Evolutionary conservation across 2,329 filamentous ascomycete species (phyloP).

Genomic region (Rhynchosporium secalis): DNA sequence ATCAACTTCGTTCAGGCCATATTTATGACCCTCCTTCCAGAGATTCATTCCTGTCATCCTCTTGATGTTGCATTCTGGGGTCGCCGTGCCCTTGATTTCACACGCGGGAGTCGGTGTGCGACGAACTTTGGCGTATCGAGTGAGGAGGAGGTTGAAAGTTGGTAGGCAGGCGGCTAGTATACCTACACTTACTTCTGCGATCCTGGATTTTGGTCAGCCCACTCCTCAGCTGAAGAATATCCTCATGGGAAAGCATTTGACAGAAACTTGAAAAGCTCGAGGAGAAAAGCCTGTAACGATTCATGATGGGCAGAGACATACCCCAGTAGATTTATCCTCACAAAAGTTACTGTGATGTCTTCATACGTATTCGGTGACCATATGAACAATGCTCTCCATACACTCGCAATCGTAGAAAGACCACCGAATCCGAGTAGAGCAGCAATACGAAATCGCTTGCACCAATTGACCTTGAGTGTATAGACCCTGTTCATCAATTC

Average conservation of each 20-base stretch:
- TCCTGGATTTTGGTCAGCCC: slow-evolving; percentile 11
- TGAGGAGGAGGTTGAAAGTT: slow-evolving; percentile 30
- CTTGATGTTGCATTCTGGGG: neutral
- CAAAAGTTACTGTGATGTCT: slow-evolving; percentile 4
- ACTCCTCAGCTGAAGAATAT: neutral
- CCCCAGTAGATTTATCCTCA: slow-evolving; percentile 23
- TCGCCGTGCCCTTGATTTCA: neutral
- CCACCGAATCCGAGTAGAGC: slow-evolving; percentile 19
- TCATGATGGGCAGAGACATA: slow-evolving; percentile 30
- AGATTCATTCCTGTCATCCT: neutral
- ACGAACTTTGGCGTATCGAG: slow-evolving; percentile 3
- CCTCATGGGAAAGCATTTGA: neutral
- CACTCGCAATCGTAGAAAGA: slow-evolving; percentile 8
- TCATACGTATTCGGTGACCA: slow-evolving; percentile 3
- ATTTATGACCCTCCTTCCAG: neutral
- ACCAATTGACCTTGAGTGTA: slow-evolving; percentile 34
- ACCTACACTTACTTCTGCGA: slow-evolving; percentile 35
- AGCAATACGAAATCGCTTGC: slow-evolving; percentile 34
- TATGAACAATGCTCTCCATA: slow-evolving; percentile 17
- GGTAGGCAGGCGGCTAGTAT: slow-evolving; percentile 38
- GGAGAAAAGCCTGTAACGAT: neutral
- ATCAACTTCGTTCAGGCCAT: neutral
- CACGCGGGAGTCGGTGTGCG: neutral
- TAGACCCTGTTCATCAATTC: neutral
- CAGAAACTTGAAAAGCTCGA: neutral